Base-by-base conservation (phyloP, 164 flowering plant species). In the Pachysandra terminalis region DNA sequence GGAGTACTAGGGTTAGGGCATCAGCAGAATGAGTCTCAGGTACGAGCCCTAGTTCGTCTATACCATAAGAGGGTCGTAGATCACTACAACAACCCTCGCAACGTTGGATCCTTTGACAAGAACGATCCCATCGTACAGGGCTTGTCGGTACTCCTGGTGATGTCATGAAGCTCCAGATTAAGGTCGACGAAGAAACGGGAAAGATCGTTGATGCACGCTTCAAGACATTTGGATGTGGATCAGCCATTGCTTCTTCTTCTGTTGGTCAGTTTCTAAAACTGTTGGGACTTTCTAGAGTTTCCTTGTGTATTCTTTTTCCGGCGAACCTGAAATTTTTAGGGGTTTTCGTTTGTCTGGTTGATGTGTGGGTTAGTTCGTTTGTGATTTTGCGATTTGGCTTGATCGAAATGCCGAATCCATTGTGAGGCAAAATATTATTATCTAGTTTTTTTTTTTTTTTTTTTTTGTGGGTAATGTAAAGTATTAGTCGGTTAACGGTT, bases 131-230 rank as follows among this genome's bases (percentile, higher is more conserved):
- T 66, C 24, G 91, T 90, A 90, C 96, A 7, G 96, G 96, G 0
- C 82, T 90, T 16, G 96, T 90, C 28, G 96, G 96, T 0, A 93
- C 96, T 9, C 96, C 96, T 23, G 96, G 93, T 17, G 96, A 90
- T 75, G 96, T 90, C 40, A 90, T 90, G 96, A 90, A 90, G 85
- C 85, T 88, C 24, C 93, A 88, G 76, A 85, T 90, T 35, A 82
- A 78, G 84, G 84, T 88, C 64, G 90, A 90, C 55, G 86, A 85
- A 5, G 56, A 71, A 27, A 77, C 87, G 1, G 89, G 90, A 0
- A 77, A 80, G 73, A 86, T 89, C 40, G 78, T 77, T 14, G 92
- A 87, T 63, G 96, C 92, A 60, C 60, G 90, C 62, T 87, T 87
- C 77, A 87, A 89, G 81, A 87, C 92, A 68, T 89, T 87, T 51